phyloP scores from a whole-genome alignment of 2,329 filamentous ascomycete genomes.

The Xylaria sp. region DNA sequence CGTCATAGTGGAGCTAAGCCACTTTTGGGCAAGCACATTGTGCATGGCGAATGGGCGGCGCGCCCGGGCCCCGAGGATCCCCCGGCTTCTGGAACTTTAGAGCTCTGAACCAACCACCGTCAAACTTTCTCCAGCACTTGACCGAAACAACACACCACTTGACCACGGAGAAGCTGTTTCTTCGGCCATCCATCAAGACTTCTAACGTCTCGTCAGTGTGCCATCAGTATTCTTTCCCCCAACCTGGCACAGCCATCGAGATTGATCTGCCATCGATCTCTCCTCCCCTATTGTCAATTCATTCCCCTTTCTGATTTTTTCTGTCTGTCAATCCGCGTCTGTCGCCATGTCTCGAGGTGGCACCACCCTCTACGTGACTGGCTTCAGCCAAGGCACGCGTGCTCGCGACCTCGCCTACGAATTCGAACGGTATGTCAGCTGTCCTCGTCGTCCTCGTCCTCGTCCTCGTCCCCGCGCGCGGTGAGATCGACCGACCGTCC shows the following conservation, averaged over 20 bases:
- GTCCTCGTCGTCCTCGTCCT: conserved; percentile 46
- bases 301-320: conserved; percentile 11
- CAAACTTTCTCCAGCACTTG: conserved; percentile 39
- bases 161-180: conserved; percentile 24
- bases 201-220: conserved; percentile 5
- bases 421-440: conserved; percentile 98
- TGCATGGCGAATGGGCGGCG: not conserved
- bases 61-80: conserved; percentile 28
- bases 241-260: conserved; percentile 19
- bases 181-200: conserved; percentile 35
- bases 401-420: conserved; percentile 99
- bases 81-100: conserved; percentile 31
- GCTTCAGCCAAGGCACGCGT: conserved; percentile 98
- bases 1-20: conserved; percentile 30
- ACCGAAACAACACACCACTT: conserved; percentile 31
- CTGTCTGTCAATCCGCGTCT: conserved; percentile 19
- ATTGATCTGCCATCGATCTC: conserved; percentile 7
- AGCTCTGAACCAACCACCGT: conserved; percentile 35
- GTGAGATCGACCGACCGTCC: conserved; percentile 60
- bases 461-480: conserved; percentile 54
- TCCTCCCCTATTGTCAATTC: not conserved
- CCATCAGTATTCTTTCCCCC: conserved; percentile 17
- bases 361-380: conserved; percentile 97
- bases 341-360: conserved; percentile 86
- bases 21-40: conserved; percentile 1